Conservation (phyloP, 371 early-diverging fungal species). For the Mortierella sp. region DNA sequence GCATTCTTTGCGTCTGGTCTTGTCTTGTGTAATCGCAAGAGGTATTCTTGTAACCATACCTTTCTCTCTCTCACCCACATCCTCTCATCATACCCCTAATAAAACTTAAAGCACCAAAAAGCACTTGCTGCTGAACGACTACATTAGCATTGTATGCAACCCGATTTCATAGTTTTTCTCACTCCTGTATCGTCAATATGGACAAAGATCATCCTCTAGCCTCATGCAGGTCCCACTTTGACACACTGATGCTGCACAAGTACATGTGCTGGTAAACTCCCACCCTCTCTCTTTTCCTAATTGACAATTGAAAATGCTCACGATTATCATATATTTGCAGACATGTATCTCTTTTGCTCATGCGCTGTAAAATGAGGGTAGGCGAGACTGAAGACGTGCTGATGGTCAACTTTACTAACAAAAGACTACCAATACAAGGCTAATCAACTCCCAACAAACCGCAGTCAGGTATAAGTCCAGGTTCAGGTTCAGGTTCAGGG, state of each 20-base stretch:
- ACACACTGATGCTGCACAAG: not conserved
- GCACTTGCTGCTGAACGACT: not conserved
- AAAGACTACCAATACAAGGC: not conserved
- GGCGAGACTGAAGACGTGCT: not conserved
- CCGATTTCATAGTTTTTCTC: not conserved
- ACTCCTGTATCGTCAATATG: not conserved
- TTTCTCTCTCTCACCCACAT: too few relatives aligned
- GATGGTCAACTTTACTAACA: not conserved
- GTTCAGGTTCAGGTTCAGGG: not conserved
- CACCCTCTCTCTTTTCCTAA: not conserved
- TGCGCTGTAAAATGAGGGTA: not conserved
- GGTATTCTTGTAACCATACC: too few relatives aligned
- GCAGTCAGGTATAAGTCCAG: not conserved
- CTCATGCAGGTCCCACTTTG: not conserved
- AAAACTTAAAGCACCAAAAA: not conserved
- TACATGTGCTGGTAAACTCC: not conserved
- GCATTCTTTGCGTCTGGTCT: too few relatives aligned
- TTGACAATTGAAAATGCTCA: slow-evolving; percentile 1
- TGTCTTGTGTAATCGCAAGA: too few relatives aligned
- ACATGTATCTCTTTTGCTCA: not conserved
- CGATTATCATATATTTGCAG: not conserved
- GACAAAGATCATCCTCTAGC: not conserved
- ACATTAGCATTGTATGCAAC: not conserved
- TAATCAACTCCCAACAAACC: not conserved
- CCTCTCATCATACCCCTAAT: too few relatives aligned